phyloP scores from a whole-genome alignment of 495 filamentous ascomycete genomes.

The Lophium mytilinum region DNA sequence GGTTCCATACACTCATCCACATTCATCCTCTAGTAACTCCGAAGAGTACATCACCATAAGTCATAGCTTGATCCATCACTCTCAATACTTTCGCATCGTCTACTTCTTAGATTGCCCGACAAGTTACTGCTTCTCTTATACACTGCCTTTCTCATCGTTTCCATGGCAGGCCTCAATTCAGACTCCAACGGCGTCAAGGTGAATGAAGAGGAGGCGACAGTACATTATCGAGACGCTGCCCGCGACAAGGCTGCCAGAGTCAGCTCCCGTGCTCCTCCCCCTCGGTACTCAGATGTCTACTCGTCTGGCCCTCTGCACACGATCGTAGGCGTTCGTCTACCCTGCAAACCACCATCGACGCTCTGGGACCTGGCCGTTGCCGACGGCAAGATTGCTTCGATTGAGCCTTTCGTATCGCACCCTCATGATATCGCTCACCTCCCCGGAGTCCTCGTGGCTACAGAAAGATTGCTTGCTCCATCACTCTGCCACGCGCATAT shows the following conservation, averaged over 20 bases:
- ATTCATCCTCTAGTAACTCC: no score
- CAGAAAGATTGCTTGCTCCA: conserved; percentile 42
- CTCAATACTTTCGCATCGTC: not conserved
- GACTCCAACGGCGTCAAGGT: conserved; percentile 24
- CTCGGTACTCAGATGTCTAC: conserved; percentile 16
- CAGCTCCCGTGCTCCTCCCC: conserved; percentile 4
- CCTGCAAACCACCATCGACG: conserved; percentile 26
- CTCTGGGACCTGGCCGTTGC: conserved; percentile 41
- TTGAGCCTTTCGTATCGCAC: conserved; percentile 29
- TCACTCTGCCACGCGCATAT: conserved; percentile 67
- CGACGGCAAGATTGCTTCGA: conserved; percentile 35
- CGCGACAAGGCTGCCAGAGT: conserved; percentile 1
- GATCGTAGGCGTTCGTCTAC: conserved; percentile 38
- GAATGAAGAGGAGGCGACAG: conserved; percentile 26
- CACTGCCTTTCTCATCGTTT: not conserved
- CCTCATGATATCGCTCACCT: conserved; percentile 26
- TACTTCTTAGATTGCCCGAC: not conserved
- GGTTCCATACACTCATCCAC: no score
- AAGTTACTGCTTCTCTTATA: not conserved
- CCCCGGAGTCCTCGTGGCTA: conserved; percentile 24
- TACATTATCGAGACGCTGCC: conserved; percentile 17
- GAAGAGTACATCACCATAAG: no score
- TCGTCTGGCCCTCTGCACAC: conserved; percentile 8
- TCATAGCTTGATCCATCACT: no score
- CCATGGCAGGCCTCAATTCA: conserved; percentile 28